Evolutionary conservation across 2,329 filamentous ascomycete species (phyloP), one percentile per base, ranked within the genome.

Genomic region (Fusarium bulbicola): DNA sequence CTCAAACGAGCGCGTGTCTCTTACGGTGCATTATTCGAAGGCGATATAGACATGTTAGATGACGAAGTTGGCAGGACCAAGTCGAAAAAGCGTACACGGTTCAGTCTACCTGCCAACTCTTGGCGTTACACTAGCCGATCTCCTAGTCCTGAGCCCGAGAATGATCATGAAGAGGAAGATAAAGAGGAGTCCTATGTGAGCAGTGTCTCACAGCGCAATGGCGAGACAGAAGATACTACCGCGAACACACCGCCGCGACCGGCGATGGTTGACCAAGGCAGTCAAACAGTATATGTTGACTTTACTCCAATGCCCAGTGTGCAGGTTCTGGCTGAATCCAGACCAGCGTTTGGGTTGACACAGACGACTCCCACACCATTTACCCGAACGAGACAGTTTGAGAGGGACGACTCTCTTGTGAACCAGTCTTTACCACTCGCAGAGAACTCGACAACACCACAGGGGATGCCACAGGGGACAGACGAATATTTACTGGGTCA

Each of bases 71-170:
- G 50, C 12, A 73, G 68, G 14, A 58, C 40, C 50, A 79, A 77
- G 36, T 62, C 61, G 7, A 91, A 89, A 68, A 97, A 95, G 81
- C 88, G 89, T 61, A 90, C 92, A 13, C 90, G 91, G 49, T 92
- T 93, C 80, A 89, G 91, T 66, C 85, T 91, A 68, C 85, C 89
- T 58, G 91, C 90, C 76, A 88, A 86, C 36, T 85, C 89, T 34
- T 98, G 95, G 95, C 91, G 88, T 70, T 92, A 95, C 76, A 86
- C 87, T 28, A 92, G 92, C 77, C 88, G 90, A 63, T 92, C 93
- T 3, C 91, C 90, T 13, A 95, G 91, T 59, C 93, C 93, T 6
- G 88, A 92, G 77, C 86, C 85, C 39, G 82, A 86, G 43, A 69
- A 80, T 11, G 62, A 67, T 28, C 67, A 67, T 3, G 77, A 79